A percentile compares a stretch with the other conserved stretches of the same genome.
phyloP scores from a whole-genome alignment of 2,329 filamentous ascomycete genomes.

The Diaporthe helianthi region DNA sequence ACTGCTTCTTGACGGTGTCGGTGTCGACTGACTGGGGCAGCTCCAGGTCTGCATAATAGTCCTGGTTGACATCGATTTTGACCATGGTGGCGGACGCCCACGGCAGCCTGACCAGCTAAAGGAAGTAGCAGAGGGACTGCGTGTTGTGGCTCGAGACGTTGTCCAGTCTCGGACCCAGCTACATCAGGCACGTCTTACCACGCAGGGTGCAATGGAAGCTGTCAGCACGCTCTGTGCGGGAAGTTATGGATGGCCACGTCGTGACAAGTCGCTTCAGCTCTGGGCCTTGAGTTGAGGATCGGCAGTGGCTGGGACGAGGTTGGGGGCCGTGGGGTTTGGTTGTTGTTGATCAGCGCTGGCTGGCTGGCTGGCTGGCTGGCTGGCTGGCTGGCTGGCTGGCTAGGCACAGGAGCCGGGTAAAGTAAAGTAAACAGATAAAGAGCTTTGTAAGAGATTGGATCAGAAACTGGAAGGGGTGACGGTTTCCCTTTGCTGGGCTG shows the following conservation, averaged over 20 bases:
- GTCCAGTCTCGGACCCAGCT: constrained; percentile 4
- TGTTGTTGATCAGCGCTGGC: background rate
- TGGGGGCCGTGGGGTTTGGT: background rate
- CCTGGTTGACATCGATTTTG: constrained; percentile 71
- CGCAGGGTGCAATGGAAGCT: background rate
- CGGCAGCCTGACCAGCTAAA: background rate
- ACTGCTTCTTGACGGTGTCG: constrained; percentile 85
- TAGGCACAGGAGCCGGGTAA: background rate
- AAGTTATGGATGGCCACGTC: background rate
- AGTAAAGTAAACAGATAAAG: background rate
- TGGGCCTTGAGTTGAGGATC: constrained; percentile 1
- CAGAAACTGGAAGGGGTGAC: background rate
- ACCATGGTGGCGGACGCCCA: constrained; percentile 64
- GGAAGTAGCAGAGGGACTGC: constrained; percentile 1
- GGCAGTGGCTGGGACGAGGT: constrained; percentile 1
- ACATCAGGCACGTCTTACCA: constrained; percentile 17
- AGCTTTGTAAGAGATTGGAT: background rate
- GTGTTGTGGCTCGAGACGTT: background rate
- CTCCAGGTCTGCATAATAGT: constrained; percentile 88
- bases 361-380: no score
- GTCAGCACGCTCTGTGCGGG: background rate
- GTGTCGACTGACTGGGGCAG: constrained; percentile 69
- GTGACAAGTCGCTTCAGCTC: background rate
- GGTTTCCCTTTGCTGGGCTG: background rate
- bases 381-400: no score